Conservation (phyloP, 345 rosid genomes). For the Syzygium grande region DNA sequence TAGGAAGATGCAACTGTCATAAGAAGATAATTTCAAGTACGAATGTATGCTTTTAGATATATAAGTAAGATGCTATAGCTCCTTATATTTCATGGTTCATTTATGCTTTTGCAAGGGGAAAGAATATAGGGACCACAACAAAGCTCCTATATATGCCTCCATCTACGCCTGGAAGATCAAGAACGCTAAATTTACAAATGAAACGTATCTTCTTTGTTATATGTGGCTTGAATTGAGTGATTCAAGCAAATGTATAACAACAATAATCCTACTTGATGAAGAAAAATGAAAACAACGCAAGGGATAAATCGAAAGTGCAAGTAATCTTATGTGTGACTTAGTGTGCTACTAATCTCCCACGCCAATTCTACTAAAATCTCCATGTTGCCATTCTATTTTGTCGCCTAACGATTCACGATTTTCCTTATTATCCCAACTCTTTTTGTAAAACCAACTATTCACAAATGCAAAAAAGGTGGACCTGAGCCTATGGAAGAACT, state of each 20-base stretch:
- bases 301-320: too few relatives aligned
- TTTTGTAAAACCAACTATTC: neutral
- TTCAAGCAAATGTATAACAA: neutral
- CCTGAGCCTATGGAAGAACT: neutral
- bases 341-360: too few relatives aligned
- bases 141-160: neutral
- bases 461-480: neutral
- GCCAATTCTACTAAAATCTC: too few relatives aligned
- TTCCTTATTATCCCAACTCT: neutral
- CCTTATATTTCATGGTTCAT: neutral
- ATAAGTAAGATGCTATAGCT: neutral
- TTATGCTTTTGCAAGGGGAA: neutral
- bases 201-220: neutral
- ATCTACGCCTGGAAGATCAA: neutral
- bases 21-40: neutral
- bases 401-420: too few relatives aligned
- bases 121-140: neutral
- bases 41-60: accelerated
- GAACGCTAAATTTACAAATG: neutral
- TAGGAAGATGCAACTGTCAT: too few relatives aligned
- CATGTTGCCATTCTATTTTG: neutral
- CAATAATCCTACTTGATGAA: too few relatives aligned
- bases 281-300: too few relatives aligned
- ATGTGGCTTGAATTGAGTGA: neutral
- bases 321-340: too few relatives aligned